These are phyloP conservation scores for Rhizophagus prolifer DNA, from an alignment of 192 early-diverging fungal species.

Conservation along the genomic window DNA sequence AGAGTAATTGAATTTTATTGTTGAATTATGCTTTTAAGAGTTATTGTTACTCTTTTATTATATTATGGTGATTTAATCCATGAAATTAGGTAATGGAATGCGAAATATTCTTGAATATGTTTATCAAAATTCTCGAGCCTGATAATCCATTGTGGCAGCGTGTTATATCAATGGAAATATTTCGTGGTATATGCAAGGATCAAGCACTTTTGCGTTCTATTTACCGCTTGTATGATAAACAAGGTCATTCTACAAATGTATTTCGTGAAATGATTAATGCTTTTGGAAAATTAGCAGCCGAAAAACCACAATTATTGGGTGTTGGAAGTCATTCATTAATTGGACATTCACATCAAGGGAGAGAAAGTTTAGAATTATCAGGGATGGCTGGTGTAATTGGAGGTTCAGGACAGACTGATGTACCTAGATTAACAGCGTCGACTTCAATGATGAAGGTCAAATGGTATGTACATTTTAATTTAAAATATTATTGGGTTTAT, in stretches of 20 bases:
- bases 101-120: slow-evolving; percentile 91
- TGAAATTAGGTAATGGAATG: slow-evolving; percentile 74
- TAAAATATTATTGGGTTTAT: no score
- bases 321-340: slow-evolving; percentile 35
- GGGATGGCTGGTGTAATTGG: slow-evolving; percentile 15
- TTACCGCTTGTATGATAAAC: slow-evolving; percentile 76
- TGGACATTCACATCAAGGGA: slow-evolving; percentile 33
- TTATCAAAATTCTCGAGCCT: slow-evolving; percentile 78
- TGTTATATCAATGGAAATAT: slow-evolving; percentile 79
- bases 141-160: slow-evolving; percentile 79
- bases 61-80: background rate
- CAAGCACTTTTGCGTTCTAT: slow-evolving; percentile 62
- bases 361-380: slow-evolving; percentile 41
- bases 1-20: slow-evolving; percentile 18
- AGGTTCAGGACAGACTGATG: slow-evolving; percentile 19
- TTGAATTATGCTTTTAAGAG: slow-evolving; percentile 4
- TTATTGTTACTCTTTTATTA: slow-evolving; percentile 10
- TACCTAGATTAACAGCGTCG: slow-evolving; percentile 44
- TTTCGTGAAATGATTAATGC: slow-evolving; percentile 80
- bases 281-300: slow-evolving; percentile 71
- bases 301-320: slow-evolving; percentile 62
- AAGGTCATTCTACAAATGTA: slow-evolving; percentile 70
- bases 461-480: slow-evolving; percentile 49
- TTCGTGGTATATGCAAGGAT: slow-evolving; percentile 66
- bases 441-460: slow-evolving; percentile 67